Conservation (phyloP, 148 eudicot species). For the Chenopodium berlandieri region DNA sequence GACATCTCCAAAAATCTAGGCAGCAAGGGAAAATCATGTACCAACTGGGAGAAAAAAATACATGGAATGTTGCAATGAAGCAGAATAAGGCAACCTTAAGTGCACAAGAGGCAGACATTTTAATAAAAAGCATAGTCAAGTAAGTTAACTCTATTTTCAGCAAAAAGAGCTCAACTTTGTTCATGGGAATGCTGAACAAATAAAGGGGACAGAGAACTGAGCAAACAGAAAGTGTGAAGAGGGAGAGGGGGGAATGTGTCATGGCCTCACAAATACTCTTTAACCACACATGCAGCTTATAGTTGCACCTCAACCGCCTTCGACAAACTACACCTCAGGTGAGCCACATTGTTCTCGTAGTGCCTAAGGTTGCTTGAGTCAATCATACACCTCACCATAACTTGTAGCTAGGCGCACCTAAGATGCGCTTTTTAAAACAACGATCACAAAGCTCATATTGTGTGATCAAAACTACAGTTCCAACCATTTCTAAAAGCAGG, state of each 20-base stretch:
- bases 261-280: background rate
- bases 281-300: background rate
- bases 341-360: background rate
- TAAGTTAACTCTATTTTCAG: background rate
- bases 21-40: background rate
- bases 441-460: background rate
- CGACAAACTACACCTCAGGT: background rate
- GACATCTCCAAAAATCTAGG: background rate
- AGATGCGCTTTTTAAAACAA: background rate
- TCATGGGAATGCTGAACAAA: no score
- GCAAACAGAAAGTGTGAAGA: background rate
- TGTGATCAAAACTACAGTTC: background rate
- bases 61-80: background rate
- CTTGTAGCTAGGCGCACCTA: background rate
- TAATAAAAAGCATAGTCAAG: background rate
- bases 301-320: background rate
- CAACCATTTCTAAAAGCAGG: background rate
- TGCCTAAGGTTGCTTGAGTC: background rate
- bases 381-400: background rate
- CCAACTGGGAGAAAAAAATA: background rate
- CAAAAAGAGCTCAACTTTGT: background rate
- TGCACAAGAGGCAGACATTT: background rate
- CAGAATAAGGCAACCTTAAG: background rate
- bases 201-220: no score
- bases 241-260: background rate